Conservation (phyloP, 306 rosid genomes). For the Gynostemma pentaphyllum region DNA sequence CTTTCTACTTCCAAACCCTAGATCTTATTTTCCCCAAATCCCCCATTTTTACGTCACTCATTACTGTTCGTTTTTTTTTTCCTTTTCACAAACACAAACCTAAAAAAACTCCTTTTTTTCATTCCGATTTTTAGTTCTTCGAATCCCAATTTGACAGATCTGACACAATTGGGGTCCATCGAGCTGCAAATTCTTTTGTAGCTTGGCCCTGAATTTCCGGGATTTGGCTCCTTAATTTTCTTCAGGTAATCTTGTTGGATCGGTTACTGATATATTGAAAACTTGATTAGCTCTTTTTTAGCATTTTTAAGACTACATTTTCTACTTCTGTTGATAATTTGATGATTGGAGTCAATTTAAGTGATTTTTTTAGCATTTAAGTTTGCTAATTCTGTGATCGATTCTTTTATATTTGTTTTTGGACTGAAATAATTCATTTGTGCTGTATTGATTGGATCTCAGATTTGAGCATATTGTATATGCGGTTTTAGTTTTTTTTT, state of each 20-base stretch:
- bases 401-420: too few relatives aligned
- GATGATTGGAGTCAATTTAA: slow-evolving; percentile 10
- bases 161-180: slow-evolving; percentile 7
- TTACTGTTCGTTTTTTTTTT: slow-evolving; percentile 10
- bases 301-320: slow-evolving; percentile 14
- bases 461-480: slow-evolving; percentile 36
- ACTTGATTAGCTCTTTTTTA: neutral
- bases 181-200: neutral
- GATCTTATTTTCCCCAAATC: too few relatives aligned
- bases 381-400: slow-evolving; percentile 17
- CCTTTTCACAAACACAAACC: slow-evolving; percentile 1
- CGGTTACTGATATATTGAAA: neutral
- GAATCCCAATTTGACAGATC: slow-evolving; percentile 9
- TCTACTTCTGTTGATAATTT: neutral
- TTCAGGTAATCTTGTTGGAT: slow-evolving; percentile 4
- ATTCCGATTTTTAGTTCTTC: neutral
- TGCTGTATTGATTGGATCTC: slow-evolving; percentile 29
- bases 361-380: slow-evolving; percentile 16
- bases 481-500: slow-evolving; percentile 30
- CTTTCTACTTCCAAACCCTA: slow-evolving; percentile 39
- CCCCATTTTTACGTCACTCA: slow-evolving; percentile 30
- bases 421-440: neutral
- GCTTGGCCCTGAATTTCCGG: neutral
- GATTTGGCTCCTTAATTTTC: neutral
- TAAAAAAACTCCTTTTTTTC: slow-evolving; percentile 3